Base-by-base conservation (phyloP, 2,329 filamentous ascomycete species). In the Penicillium sp. region DNA sequence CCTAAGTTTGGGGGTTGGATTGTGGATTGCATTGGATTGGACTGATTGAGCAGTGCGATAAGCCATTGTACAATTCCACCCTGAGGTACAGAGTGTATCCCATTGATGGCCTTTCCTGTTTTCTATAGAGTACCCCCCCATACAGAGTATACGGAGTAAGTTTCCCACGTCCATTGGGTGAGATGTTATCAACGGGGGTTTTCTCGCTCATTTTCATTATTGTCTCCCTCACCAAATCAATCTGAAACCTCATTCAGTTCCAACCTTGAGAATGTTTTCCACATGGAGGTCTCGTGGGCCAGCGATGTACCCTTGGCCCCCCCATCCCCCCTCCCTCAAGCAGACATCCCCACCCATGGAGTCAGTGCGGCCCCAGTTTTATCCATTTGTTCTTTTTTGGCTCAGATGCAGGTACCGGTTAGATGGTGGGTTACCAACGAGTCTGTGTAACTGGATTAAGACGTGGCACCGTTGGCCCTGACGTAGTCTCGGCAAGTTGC, bases 251-350 rank as follows among this genome's bases (percentile, higher is more conserved):
- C 31, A 2, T 43, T 31, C 23, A 34, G 44, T 13, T 39, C 42
- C 45, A 50, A 50, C 50, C 39, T 40, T 24, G 28, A 52, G 36
- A 52, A 51, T 44, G 48, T 43, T 42, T 16, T 58, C 52, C 60
- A 63, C 60, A 63, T 63, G 61, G 61, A 60, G 55, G 60, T 62
- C 61, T 64, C 60, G 60, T 64, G 60, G 61, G 53, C 52, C 52
- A 53, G 52, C 43, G 33, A 33, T 48, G 34, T 29, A 48, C 36
- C 34, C 33, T 39, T 33, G 31, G 49, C 48, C 21, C 49, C 43
- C 28, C 23, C 26, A 10, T 9, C 21, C 43, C 16, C 28, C 29
- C 37, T 5, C n/a, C n/a, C n/a, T n/a, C n/a, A 24, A 23, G 19
- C 21, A 4, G 11, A 43, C 16, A 50, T 54, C 55, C 43, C 55